Base-by-base conservation (phyloP, 2,329 filamentous ascomycete genomes). In the Monosporascus sp. region DNA sequence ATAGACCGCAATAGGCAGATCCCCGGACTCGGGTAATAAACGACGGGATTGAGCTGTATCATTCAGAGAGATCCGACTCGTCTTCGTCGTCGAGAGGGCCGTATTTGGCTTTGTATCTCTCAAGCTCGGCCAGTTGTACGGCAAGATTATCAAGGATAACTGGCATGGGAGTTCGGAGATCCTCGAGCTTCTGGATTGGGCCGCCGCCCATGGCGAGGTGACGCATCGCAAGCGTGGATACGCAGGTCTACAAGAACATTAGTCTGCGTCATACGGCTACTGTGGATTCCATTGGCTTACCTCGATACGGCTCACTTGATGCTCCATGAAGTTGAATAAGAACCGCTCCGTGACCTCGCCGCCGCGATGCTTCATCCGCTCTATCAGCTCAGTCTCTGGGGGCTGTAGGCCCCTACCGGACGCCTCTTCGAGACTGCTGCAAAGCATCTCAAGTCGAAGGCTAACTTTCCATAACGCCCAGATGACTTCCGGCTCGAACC, bases 271-370 rank as follows among this genome's bases (percentile, higher is more conserved):
- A 38, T 34, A 27, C 14, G 48, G 7, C 5, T 41, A 31, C 40
- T 44, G 50, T 16, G 20, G 24, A 24, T 34, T 6, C 26, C 19
- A 37, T 48, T 50, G 36, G 73, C 86, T 73, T 77, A 95, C 91
- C 85, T 99, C 94, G 69, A 99, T 95, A 65, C 94, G 85, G 69
- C 89, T 92, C 62, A 99, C 88, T 79, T 97, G 91, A 68, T 97
- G 92, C 69, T 96, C 92, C 70, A 97, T 82, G 65, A 99, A 91
- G 65, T 90, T 91, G 52, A 96, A 74, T 71, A 97, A 76, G 71
- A 96, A 93, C 51, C 84, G 80, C 76, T 97, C 94, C 27, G 92
- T 91, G 51, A 97, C 83, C 68, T 97, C 91, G 11, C 90, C 91
- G 49, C 89, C 90, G 43, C 86, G 73, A 52, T 77, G 69, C 67